These are phyloP conservation scores for Mucor sp. DNA, from an alignment of 371 early-diverging fungal genomes.

Conservation along the genomic window DNA sequence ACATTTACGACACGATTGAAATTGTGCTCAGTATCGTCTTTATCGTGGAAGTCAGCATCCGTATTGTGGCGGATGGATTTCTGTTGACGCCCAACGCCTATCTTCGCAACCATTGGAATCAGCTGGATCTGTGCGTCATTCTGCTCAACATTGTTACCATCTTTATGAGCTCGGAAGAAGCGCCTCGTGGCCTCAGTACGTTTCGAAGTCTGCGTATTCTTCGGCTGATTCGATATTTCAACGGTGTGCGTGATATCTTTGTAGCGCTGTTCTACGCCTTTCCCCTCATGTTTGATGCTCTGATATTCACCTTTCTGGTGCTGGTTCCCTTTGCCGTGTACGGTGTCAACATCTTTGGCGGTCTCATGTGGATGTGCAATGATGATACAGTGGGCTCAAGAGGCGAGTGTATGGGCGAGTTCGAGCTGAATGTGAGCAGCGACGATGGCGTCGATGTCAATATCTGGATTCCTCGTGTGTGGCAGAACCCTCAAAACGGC, in stretches of 20 bases:
- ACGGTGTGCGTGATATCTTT: constrained; percentile 60
- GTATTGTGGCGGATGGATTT: constrained; percentile 60
- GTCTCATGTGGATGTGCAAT: constrained; percentile 59
- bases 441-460: constrained; percentile 31
- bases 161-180: constrained; percentile 38
- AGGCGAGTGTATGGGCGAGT: constrained; percentile 55
- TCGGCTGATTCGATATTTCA: constrained; percentile 62
- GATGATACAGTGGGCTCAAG: constrained; percentile 39
- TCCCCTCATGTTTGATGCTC: constrained; percentile 60
- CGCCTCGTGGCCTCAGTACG: constrained; percentile 45
- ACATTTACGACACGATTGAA: constrained; percentile 47
- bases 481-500: constrained; percentile 54
- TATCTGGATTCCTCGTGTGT: constrained; percentile 50
- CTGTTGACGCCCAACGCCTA: constrained; percentile 54
- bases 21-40: constrained; percentile 48
- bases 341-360: constrained; percentile 62
- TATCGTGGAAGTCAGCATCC: constrained; percentile 50
- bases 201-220: constrained; percentile 60
- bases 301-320: constrained; percentile 54
- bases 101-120: constrained; percentile 58
- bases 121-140: constrained; percentile 54
- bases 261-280: constrained; percentile 55
- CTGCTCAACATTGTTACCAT: constrained; percentile 49
- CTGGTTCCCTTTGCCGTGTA: constrained; percentile 62
- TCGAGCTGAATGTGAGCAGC: constrained; percentile 32